Conservation (phyloP, 345 rosid genomes). For the Moricandia arvensis region DNA sequence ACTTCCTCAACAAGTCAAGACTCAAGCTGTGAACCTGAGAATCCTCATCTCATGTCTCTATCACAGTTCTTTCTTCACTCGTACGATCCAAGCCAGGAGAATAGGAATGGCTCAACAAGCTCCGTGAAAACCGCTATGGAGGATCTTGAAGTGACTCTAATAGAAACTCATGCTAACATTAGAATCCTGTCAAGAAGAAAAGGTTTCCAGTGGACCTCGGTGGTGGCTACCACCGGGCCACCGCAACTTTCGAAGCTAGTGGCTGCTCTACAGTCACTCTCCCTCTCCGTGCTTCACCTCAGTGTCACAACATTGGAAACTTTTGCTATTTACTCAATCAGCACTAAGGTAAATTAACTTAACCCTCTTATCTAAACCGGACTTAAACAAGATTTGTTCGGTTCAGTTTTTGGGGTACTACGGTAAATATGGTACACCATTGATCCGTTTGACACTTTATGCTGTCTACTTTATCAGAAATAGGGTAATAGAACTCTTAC, state of each 20-base stretch:
- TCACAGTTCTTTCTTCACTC: conserved; percentile 57
- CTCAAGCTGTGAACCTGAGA: conserved; percentile 19
- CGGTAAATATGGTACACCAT: conserved; percentile 15
- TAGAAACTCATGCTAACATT: conserved; percentile 87
- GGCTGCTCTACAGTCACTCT: conserved; percentile 58
- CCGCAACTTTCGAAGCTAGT: conserved; percentile 62
- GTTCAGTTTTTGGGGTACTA: not conserved
- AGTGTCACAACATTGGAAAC: conserved; percentile 56
- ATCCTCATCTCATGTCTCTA: conserved; percentile 31
- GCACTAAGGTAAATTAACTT: conserved; percentile 60
- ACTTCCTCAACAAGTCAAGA: conserved; percentile 35
- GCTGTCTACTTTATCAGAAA: conserved; percentile 51
- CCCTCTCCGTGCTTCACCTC: conserved; percentile 73
- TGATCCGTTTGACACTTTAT: conserved; percentile 40
- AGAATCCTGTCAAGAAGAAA: conserved; percentile 61
- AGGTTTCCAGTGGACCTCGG: conserved; percentile 32
- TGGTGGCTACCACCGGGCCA: conserved; percentile 1
- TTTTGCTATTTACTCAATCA: conserved; percentile 67
- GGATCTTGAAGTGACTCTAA: conserved; percentile 76
- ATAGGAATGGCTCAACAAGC: conserved; percentile 46
- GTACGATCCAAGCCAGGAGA: conserved; percentile 53
- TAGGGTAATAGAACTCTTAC: conserved; percentile 41
- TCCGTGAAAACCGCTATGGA: conserved; percentile 47
- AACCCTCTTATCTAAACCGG: not conserved
- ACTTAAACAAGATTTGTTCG: not conserved